Evolutionary conservation across 495 filamentous ascomycete species (phyloP).

Genomic region (Cudoniella acicularis): DNA sequence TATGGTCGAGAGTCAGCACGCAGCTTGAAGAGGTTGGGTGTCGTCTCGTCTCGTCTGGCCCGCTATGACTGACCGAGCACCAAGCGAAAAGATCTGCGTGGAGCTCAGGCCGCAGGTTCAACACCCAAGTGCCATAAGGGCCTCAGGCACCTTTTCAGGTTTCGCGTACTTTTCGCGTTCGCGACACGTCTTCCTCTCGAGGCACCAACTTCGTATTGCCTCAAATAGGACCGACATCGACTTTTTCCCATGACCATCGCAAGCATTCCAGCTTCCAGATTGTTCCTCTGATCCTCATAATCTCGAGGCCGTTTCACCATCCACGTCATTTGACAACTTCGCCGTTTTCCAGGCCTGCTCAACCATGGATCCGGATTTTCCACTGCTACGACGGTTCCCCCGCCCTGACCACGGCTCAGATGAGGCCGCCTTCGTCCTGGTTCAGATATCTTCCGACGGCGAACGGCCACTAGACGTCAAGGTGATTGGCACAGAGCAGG

Average conservation of each 20-base stretch:
- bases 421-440: slow-evolving; percentile 50
- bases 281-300: not conserved
- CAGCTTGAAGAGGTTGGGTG: not conserved
- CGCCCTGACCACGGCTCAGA: slow-evolving; percentile 41
- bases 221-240: too few species aligned
- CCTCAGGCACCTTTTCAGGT: not conserved
- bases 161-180: slow-evolving; percentile 2
- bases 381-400: slow-evolving; percentile 40
- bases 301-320: not conserved
- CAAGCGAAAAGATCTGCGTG: not conserved
- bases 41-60: not conserved
- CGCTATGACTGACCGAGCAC: not conserved
- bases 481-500: slow-evolving; percentile 66
- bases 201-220: not conserved
- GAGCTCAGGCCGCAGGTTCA: not conserved
- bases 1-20: not conserved
- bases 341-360: not conserved
- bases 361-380: not conserved
- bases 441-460: slow-evolving; percentile 47
- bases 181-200: not conserved
- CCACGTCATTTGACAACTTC: not conserved
- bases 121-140: not conserved
- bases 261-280: not conserved
- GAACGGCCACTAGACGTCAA: slow-evolving; percentile 51
- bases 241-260: not conserved